phyloP scores from a whole-genome alignment of 2,329 filamentous ascomycete genomes.

The Penicillium sp. region DNA sequence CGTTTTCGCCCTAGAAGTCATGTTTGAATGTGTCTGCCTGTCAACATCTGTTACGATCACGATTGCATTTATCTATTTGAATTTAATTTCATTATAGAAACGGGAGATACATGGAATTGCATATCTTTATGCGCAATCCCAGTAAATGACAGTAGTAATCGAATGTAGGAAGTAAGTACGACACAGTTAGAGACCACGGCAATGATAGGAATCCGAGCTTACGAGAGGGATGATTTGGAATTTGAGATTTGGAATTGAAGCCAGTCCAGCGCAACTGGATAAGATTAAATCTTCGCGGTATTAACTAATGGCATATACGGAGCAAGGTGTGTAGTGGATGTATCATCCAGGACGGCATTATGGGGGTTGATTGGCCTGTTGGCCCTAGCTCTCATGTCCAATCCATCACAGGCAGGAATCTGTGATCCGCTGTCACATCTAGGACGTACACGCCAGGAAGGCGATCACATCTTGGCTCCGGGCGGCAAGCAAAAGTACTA shows the following conservation, averaged over 20 bases:
- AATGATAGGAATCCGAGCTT: background rate
- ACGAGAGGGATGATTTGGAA: background rate
- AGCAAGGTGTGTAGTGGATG: background rate
- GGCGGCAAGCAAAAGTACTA: conserved; percentile 20
- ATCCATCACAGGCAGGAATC: conserved; percentile 10
- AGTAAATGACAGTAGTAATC: background rate
- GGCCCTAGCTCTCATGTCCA: conserved; percentile 1
- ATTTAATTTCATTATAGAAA: background rate
- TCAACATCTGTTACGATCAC: too few relatives aligned
- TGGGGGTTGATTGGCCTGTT: conserved; percentile 10
- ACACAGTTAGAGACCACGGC: background rate
- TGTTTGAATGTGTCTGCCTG: too few relatives aligned
- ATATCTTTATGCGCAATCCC: background rate
- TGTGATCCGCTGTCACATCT: conserved; percentile 20
- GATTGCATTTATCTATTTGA: too few relatives aligned
- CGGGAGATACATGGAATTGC: background rate
- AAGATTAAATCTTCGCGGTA: background rate
- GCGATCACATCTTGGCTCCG: conserved; percentile 6
- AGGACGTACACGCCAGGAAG: conserved; percentile 6
- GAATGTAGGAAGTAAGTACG: background rate
- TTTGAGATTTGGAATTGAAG: conserved; percentile 1
- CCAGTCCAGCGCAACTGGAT: background rate
- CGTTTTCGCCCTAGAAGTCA: too few relatives aligned
- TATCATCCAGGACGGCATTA: conserved; percentile 2
- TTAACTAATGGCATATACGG: background rate